These are phyloP conservation scores for Aspergillus wentii DNA, from an alignment of 495 filamentous ascomycete genomes.

Conservation along the genomic window DNA sequence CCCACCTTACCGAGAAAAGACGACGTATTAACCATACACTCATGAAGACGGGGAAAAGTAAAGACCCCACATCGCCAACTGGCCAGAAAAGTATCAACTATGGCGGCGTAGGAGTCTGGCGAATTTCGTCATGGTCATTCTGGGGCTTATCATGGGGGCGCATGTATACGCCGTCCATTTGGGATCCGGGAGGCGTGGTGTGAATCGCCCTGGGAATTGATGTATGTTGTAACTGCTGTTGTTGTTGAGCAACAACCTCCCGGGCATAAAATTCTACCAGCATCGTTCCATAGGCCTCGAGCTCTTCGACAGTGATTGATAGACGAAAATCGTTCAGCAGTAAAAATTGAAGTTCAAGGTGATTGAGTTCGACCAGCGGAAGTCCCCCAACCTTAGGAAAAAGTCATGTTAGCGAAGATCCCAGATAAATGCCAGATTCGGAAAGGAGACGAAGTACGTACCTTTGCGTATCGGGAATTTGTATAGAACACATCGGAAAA, in stretches of 20 bases:
- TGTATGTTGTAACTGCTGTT: conserved; percentile 24
- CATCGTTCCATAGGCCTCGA: conserved; percentile 98
- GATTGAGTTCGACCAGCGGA: conserved; percentile 93
- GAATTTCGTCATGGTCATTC: conserved; percentile 20
- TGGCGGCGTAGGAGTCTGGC: conserved; percentile 41
- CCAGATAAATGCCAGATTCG: conserved; percentile 2
- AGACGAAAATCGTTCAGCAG: conserved; percentile 96
- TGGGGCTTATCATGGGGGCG: conserved; percentile 29
- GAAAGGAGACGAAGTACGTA: conserved; percentile 33
- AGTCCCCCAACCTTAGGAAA: conserved; percentile 94
- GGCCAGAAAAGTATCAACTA: conserved; percentile 12
- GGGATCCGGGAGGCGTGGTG: conserved; percentile 12
- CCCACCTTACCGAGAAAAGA: conserved; percentile 1
- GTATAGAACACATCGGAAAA: conserved; percentile 99
- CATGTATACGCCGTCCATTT: conserved; percentile 37
- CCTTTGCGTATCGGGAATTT: conserved; percentile 98
- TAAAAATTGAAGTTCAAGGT: conserved; percentile 94
- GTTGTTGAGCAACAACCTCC: conserved; percentile 74
- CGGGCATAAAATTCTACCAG: conserved; percentile 96
- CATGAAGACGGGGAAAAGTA: background rate
- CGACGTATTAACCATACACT: background rate
- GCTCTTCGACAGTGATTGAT: conserved; percentile 86
- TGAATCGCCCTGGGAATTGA: conserved; percentile 19
- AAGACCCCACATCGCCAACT: too few relatives aligned
- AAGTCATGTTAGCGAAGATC: too few relatives aligned